Conservation (phyloP, 164 flowering plant species). For the Dillenia suffruticosa region DNA sequence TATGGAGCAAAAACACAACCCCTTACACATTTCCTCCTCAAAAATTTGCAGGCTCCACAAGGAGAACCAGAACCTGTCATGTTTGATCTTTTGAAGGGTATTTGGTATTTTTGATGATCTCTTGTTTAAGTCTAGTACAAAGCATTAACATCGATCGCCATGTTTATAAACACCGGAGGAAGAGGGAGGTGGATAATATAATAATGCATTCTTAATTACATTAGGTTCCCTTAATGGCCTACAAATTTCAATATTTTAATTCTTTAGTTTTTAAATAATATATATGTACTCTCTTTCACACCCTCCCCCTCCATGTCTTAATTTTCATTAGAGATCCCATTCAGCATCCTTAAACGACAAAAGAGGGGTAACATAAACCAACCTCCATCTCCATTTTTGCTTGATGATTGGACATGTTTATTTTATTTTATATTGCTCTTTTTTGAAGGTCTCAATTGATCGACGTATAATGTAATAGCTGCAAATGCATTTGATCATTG, state of each 20-base stretch:
- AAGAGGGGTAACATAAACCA: slow-evolving; percentile 27
- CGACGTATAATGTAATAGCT: slow-evolving; percentile 6
- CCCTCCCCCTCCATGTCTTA: slow-evolving; percentile 8
- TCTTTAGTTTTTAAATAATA: neutral
- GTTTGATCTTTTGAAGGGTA: slow-evolving; percentile 8
- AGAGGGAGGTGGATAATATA: slow-evolving; percentile 31
- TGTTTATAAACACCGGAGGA: slow-evolving; percentile 46
- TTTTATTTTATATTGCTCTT: neutral
- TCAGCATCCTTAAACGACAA: slow-evolving; percentile 40
- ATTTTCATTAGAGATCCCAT: slow-evolving; percentile 41
- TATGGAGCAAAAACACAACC: slow-evolving; percentile 96
- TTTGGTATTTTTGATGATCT: neutral
- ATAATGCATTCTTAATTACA: slow-evolving; percentile 39
- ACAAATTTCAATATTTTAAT: slow-evolving; percentile 43
- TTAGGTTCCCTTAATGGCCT: slow-evolving; percentile 59
- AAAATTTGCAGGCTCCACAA: slow-evolving; percentile 94
- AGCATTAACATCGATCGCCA: slow-evolving; percentile 10
- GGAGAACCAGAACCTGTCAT: slow-evolving; percentile 86
- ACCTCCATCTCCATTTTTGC: slow-evolving; percentile 24
- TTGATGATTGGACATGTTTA: slow-evolving; percentile 17
- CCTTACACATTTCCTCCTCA: slow-evolving; percentile 78
- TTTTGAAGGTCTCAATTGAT: neutral
- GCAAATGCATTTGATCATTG: slow-evolving; percentile 5
- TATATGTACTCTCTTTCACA: slow-evolving; percentile 19
- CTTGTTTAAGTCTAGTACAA: slow-evolving; percentile 8